Conservation (phyloP, 345 rosid genomes). For the Lepidium africanum region DNA sequence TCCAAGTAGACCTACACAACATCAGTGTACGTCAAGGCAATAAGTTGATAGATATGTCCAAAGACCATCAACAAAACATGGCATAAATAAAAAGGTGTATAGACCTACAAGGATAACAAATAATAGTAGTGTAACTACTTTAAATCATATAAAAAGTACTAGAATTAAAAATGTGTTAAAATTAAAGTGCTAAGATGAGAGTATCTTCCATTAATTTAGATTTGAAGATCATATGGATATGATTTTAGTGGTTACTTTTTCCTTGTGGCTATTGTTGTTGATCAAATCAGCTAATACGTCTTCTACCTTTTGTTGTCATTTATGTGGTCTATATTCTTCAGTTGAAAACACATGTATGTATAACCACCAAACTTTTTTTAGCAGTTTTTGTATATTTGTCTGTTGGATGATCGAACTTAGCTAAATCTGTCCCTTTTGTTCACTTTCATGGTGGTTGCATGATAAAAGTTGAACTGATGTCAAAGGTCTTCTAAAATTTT, state of each 20-base stretch:
- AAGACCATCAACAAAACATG: no score
- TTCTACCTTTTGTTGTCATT: background rate
- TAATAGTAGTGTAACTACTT: no score
- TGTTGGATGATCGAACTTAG: background rate
- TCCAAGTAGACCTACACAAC: no score
- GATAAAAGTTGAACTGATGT: background rate
- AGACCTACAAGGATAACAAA: no score
- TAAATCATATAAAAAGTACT: no score
- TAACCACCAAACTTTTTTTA: background rate
- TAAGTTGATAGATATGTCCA: no score
- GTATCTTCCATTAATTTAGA: no score
- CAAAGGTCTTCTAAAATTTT: no score
- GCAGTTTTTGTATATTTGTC: background rate
- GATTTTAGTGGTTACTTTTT: background rate
- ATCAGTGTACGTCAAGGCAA: no score
- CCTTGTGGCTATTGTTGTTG: background rate
- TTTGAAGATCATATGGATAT: background rate
- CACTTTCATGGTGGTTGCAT: background rate
- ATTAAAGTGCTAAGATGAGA: no score
- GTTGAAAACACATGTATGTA: background rate
- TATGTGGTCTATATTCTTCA: background rate
- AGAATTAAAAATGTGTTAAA: no score
- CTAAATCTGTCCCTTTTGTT: background rate
- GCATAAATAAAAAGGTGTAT: no score
- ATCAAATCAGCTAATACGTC: background rate